Evolutionary conservation across 2,329 filamentous ascomycete species (phyloP), one percentile per base, ranked within the genome.

Genomic region (Monilinia fructigena): DNA sequence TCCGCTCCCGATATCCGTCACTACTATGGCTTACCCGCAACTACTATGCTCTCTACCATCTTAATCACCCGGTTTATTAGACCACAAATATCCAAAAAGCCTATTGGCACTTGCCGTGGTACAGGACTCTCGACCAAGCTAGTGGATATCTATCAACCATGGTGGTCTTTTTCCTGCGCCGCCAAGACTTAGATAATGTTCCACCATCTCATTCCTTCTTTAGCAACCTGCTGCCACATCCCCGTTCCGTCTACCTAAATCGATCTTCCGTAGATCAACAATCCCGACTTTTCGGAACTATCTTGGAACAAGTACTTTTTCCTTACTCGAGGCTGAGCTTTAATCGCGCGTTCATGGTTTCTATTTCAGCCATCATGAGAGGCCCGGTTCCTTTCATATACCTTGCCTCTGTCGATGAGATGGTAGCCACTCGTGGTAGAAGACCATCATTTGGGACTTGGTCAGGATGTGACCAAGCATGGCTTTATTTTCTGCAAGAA

Each of bases 381-480:
- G 58, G 28, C 64, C 56, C 40, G 18, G 56, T 66, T 52, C 40
- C 26, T 31, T 23, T 55, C 47, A 48, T 23, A 31, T 54, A 18
- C 63, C 63, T 23, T 66, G 47, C 54, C 63, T 40, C 26, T 23
- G 42, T 65, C 45, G 31, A 31, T 18, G 45, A 18, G 45, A 61
- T 55, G 55, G 58, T 50, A 63, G 58, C 64, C 52, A 68, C 67
- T 68, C 63, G 63, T 61, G 63, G 70, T 68, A 69, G 35, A 61
- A 71, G 70, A 74, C 71, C 70, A 72, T 66, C 62, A 70, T 73
- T 73, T 72, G 72, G 70, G 67, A 67, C 67, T 53, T 53, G 63
- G 68, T 70, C 67, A 64, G 66, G 66, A 52, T 48, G 38, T 66
- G 63, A 60, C 55, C 38, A 53, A 48, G 55, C 53, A 38, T 64